These are phyloP conservation scores for Xylona heveae DNA, from an alignment of 495 filamentous ascomycete genomes.

Conservation along the genomic window DNA sequence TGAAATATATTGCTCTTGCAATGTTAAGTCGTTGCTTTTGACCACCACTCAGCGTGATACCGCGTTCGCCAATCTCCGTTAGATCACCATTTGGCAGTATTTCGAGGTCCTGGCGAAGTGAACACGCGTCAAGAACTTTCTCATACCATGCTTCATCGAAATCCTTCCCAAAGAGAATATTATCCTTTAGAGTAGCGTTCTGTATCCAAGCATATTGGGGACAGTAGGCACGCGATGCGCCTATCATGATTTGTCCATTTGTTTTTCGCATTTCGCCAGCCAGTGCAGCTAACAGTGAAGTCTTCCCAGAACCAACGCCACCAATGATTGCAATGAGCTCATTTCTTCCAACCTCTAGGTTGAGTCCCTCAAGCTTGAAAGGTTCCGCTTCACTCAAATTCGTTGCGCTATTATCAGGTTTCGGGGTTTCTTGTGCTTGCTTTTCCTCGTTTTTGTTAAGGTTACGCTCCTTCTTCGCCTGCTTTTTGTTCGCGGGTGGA, in stretches of 20 bases:
- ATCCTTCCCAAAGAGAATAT: constrained; percentile 78
- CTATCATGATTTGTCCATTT: constrained; percentile 45
- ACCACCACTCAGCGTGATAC: constrained; percentile 64
- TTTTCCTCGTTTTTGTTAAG: constrained; percentile 16
- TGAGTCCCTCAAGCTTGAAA: constrained; percentile 59
- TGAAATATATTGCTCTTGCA: constrained; percentile 32
- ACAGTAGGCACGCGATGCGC: constrained; percentile 68
- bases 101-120: constrained; percentile 47
- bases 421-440: constrained; percentile 12
- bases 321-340: constrained; percentile 87
- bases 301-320: constrained; percentile 79
- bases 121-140: constrained; percentile 39
- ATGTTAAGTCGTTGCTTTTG: constrained; percentile 63
- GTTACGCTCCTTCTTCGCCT: constrained; percentile 17
- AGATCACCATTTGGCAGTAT: constrained; percentile 53
- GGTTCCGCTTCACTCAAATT: constrained; percentile 42
- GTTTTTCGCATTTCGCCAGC: constrained; percentile 89
- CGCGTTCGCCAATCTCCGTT: constrained; percentile 61
- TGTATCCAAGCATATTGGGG: constrained; percentile 98
- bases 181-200: constrained; percentile 66
- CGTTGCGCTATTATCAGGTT: constrained; percentile 24
- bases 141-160: constrained; percentile 43
- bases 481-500: constrained; percentile 16
- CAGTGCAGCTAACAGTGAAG: constrained; percentile 69
- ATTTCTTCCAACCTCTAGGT: constrained; percentile 51